Evolutionary conservation across 1,284 basidiomycete genomes (phyloP), one percentile per base, ranked within the genome.

Genomic region (Ceraceosorus guamensis): DNA sequence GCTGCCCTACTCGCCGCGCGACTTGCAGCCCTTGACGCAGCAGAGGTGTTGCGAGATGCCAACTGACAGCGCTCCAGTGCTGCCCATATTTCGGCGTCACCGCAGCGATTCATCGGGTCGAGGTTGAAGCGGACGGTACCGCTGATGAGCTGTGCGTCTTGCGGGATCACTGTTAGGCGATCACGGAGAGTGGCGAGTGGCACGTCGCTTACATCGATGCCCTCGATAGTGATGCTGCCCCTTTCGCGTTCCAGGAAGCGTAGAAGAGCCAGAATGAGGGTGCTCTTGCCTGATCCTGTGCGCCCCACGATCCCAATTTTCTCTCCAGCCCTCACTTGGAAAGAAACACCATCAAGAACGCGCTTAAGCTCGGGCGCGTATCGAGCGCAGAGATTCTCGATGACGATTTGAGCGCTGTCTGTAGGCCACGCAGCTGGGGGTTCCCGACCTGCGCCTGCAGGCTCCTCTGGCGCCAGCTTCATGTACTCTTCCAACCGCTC

Each of bases 201-300:
- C 61, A 97, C 91, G 5, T 79, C 84, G 0, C 87, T 85, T 56
- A 95, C 89, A 75, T 95, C 88, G 30, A 92, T 67, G n/a, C 83
- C 88, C 77, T 97, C 93, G 50, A 99, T 83, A 18, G 85, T 55
- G 56, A 98, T 96, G 48, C 80, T 82, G 0, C 92, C 92, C 8
- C 79, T 78, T 1, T 82, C 80, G 0, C 91, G 90, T 68, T 97
- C 91, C 6, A 87, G 86, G 68, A 96, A 95, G 52, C 95, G 85
- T 85, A 97, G 96, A 81, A 96, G 91, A 18, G 87, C 88, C 31
- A 95, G 80, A 0, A 91, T 91, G 14, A 96, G 82, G 0, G 91
- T 95, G 56, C 85, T 88, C 79, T 92, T 91, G 48, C 89, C 89
- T 30, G 79, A 79, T 14, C 93, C 92, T 0, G 91, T 95, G 48